A percentile compares a stretch with the other conserved stretches of the same genome.
phyloP scores from a whole-genome alignment of 2,329 filamentous ascomycete genomes.

The Fusarium irregulare region DNA sequence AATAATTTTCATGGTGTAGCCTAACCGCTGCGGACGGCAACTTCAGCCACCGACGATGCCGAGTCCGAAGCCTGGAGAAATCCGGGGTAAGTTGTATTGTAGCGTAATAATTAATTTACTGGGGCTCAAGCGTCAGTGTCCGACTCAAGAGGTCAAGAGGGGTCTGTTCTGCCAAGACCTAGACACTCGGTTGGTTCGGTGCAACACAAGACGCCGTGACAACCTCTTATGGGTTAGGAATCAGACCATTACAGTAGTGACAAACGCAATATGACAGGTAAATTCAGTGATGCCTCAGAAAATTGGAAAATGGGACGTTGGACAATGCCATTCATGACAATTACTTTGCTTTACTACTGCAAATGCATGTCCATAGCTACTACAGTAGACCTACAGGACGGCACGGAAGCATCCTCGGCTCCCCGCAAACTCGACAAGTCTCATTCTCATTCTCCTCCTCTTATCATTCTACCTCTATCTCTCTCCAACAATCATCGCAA shows the following conservation, averaged over 20 bases:
- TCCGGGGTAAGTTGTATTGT: conserved; percentile 23
- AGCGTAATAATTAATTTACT: conserved; percentile 9
- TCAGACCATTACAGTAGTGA: conserved; percentile 5
- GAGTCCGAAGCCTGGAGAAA: conserved; percentile 29
- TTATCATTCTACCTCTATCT: not conserved
- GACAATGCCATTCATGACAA: conserved; percentile 8
- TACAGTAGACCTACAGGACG: conserved; percentile 13
- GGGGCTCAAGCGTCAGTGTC: not conserved
- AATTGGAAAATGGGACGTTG: conserved; percentile 5
- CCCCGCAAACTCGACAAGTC: conserved; percentile 17
- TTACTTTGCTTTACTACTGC: not conserved
- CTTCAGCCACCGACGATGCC: conserved; percentile 19
- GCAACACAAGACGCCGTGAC: conserved; percentile 24
- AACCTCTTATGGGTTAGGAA: conserved; percentile 10
- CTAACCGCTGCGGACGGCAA: conserved; percentile 5
- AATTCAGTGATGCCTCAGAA: conserved; percentile 10
- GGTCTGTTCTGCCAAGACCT: conserved; percentile 5
- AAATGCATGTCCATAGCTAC: not conserved
- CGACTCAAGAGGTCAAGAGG: not conserved
- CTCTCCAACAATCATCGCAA: conserved; percentile 5
- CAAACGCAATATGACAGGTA: conserved; percentile 28
- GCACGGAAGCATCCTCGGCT: conserved; percentile 19
- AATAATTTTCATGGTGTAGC: conserved; percentile 13
- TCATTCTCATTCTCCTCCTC: not conserved
- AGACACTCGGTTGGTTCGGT: conserved; percentile 8